Percentiles rank a stretch among this genome's conserved stretches.
phyloP scores from a whole-genome alignment of 306 rosid species.

The Carpinus fangiana region DNA sequence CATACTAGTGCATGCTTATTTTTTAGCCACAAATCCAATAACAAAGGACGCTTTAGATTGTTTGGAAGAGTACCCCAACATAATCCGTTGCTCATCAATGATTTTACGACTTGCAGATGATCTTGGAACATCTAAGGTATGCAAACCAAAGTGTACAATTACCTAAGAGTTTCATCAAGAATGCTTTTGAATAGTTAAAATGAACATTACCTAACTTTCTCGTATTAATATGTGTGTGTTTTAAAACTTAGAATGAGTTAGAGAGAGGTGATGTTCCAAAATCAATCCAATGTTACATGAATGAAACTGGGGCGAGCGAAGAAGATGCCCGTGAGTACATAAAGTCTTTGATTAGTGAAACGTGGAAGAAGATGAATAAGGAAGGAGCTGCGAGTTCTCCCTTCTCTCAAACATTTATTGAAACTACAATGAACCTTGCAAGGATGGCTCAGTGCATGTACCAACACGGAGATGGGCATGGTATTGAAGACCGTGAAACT shows the following conservation, averaged over 20 bases:
- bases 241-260: slow-evolving; percentile 7
- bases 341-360: slow-evolving; percentile 3
- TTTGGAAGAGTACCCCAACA: slow-evolving; percentile 1
- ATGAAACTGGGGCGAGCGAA: slow-evolving; percentile 27
- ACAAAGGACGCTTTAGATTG: neutral
- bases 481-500: neutral
- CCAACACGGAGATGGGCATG: slow-evolving; percentile 10
- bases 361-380: slow-evolving; percentile 32
- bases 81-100: neutral
- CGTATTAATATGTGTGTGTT: too few species aligned
- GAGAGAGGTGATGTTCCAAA: slow-evolving; percentile 30
- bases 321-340: slow-evolving; percentile 24
- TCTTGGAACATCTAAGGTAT: neutral
- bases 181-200: neutral
- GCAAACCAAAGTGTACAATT: neutral
- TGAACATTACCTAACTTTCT: neutral
- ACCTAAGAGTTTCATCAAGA: neutral
- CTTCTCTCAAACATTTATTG: slow-evolving; percentile 11
- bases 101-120: slow-evolving; percentile 28
- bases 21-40: neutral
- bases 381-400: neutral
- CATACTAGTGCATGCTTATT: neutral
- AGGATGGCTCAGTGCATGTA: slow-evolving; percentile 27
- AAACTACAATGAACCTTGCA: neutral
- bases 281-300: slow-evolving; percentile 43